Percentiles rank a stretch among this genome's conserved stretches.
Conservation (phyloP, 495 filamentous ascomycete genomes). For the Bryoglossum gracile region DNA sequence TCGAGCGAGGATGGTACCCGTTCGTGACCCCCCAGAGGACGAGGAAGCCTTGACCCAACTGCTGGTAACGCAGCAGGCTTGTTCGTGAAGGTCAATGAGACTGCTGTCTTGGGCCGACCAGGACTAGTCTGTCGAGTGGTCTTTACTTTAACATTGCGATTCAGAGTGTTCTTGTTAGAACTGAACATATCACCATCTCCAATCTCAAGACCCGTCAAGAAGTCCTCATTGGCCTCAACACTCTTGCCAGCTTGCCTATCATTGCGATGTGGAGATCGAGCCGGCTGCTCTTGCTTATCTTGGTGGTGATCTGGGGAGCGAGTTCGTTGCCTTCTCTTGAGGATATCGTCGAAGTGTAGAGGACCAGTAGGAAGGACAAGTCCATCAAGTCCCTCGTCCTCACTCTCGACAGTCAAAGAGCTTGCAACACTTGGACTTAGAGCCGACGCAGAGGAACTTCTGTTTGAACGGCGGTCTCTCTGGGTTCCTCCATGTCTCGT, state of each 20-base stretch:
- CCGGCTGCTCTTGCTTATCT: constrained; percentile 57
- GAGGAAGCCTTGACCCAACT: constrained; percentile 46
- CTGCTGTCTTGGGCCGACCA: constrained; percentile 59
- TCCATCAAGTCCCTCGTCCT: constrained; percentile 84
- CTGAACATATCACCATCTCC: constrained; percentile 76
- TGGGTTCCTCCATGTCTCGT: constrained; percentile 80
- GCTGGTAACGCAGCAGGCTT: constrained; percentile 41
- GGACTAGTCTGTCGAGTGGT: constrained; percentile 58
- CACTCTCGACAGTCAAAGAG: constrained; percentile 86
- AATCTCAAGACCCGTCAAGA: constrained; percentile 81
- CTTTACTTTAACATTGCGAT: constrained; percentile 89
- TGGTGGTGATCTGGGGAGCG: constrained; percentile 36
- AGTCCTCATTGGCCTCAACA: constrained; percentile 62
- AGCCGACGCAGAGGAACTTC: constrained; percentile 78
- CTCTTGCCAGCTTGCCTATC: constrained; percentile 26
- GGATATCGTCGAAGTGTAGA: constrained; percentile 66
- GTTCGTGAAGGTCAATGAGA: constrained; percentile 85
- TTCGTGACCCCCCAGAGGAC: constrained; percentile 54
- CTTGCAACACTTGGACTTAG: constrained; percentile 88
- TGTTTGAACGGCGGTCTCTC: constrained; percentile 65
- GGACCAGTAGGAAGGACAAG: constrained; percentile 77
- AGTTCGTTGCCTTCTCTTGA: constrained; percentile 60
- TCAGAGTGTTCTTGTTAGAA: constrained; percentile 71
- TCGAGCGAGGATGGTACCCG: constrained; percentile 73
- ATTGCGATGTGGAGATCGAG: constrained; percentile 37